A percentile compares a stretch with the other conserved stretches of the same genome.
phyloP scores from a whole-genome alignment of 129 eudicot species.

The Chrysanthemum seticuspe region DNA sequence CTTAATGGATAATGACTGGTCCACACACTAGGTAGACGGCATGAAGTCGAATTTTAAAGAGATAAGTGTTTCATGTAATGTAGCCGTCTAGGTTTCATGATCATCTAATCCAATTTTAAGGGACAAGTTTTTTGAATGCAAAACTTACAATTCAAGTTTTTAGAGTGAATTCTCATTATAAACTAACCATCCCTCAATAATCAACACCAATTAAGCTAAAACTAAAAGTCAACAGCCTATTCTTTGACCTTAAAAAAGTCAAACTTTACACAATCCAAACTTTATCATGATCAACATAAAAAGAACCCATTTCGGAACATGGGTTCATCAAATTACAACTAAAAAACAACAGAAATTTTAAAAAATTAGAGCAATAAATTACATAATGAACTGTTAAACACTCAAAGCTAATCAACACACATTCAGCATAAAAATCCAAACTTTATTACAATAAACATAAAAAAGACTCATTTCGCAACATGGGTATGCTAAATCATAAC shows the following conservation, averaged over 20 bases:
- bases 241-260: conserved; percentile 1
- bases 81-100: too few species aligned
- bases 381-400: background rate
- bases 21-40: too few species aligned
- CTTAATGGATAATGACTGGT: too few species aligned
- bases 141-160: background rate
- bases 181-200: background rate
- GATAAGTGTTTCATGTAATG: too few species aligned
- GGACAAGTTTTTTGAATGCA: background rate
- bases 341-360: too few species aligned
- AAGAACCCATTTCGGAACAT: too few species aligned
- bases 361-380: background rate
- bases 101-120: too few species aligned
- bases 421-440: too few species aligned
- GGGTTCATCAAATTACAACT: too few species aligned
- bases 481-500: background rate
- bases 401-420: background rate
- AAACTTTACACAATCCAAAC: background rate
- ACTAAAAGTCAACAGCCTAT: background rate
- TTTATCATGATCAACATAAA: too few species aligned
- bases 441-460: background rate
- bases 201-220: background rate
- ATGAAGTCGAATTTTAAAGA: too few species aligned
- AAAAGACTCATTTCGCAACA: background rate
- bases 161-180: background rate